Conservation (phyloP, 2,329 filamentous ascomycete species). For the Colletotrichum karsti region DNA sequence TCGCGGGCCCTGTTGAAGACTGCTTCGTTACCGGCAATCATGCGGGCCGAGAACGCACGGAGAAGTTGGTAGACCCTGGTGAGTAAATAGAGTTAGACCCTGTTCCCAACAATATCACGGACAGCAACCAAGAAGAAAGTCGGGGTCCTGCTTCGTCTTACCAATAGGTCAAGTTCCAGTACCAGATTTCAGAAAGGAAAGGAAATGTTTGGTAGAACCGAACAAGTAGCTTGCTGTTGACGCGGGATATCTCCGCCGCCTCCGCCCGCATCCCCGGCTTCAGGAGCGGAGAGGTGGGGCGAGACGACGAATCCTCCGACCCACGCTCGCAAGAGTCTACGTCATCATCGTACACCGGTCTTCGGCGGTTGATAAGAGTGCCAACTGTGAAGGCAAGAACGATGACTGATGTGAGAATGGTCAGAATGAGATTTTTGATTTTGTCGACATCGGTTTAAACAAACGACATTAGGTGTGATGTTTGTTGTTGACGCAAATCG, state of each 20-base stretch:
- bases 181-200: conserved; percentile 45
- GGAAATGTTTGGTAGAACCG: conserved; percentile 41
- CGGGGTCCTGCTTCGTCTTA: conserved; percentile 26
- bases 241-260: background rate
- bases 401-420: conserved; percentile 10
- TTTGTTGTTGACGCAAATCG: background rate
- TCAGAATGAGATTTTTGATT: background rate
- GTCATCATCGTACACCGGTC: conserved; percentile 12
- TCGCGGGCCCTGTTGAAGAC: conserved; percentile 46
- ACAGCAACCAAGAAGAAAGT: no score
- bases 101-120: background rate
- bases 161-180: conserved; percentile 47
- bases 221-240: conserved; percentile 27
- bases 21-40: conserved; percentile 46
- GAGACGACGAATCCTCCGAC: conserved; percentile 18
- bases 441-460: background rate
- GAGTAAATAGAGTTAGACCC: background rate
- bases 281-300: conserved; percentile 18
- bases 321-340: conserved; percentile 18
- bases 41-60: conserved; percentile 49
- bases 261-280: conserved; percentile 24
- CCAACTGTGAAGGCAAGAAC: conserved; percentile 25
- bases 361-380: conserved; percentile 29
- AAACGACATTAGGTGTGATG: background rate
- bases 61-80: conserved; percentile 51